Percentiles rank a stretch among this genome's conserved stretches.
These are phyloP conservation scores for Botryotinia globosa DNA, from an alignment of 2,329 filamentous ascomycete species.

Conservation along the genomic window DNA sequence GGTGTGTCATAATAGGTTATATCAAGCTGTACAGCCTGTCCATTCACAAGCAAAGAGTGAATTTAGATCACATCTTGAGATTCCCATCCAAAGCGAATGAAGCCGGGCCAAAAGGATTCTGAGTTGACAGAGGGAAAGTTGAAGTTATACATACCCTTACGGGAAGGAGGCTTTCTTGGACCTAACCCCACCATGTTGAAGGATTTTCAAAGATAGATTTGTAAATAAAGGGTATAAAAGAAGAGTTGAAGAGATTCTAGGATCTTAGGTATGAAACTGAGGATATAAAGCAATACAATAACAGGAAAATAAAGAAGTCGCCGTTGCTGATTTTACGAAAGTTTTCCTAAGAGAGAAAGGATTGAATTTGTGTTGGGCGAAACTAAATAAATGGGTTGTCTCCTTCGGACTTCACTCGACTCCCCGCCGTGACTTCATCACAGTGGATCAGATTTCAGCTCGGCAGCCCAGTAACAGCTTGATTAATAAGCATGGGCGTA, in stretches of 20 bases:
- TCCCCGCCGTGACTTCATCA: constrained; percentile 5
- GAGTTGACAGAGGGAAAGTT: not conserved
- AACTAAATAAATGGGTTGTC: not conserved
- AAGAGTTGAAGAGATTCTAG: not conserved
- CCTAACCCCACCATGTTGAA: constrained; percentile 60
- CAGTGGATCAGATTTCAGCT: not conserved
- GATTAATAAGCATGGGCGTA: not conserved
- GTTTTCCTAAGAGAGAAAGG: not conserved
- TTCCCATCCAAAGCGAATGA: not conserved
- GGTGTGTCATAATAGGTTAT: no score
- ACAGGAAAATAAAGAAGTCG: not conserved
- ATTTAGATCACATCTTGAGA: not conserved
- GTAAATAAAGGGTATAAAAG: not conserved
- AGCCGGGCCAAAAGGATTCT: not conserved
- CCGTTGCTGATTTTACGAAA: not conserved
- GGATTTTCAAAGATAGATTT: constrained; percentile 18
- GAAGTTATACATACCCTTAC: constrained; percentile 64
- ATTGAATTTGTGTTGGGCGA: constrained; percentile 5
- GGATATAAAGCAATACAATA: constrained; percentile 1
- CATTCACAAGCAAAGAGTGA: not conserved
- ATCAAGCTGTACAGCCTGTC: not conserved
- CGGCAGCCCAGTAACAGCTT: not conserved
- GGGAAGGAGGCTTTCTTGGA: constrained; percentile 62
- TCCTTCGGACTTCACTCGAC: not conserved
- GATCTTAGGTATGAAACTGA: not conserved